Percentiles rank a stretch among this genome's conserved stretches.
Conservation (phyloP, 495 filamentous ascomycete genomes). For the Diplogelasinospora grovesii region DNA sequence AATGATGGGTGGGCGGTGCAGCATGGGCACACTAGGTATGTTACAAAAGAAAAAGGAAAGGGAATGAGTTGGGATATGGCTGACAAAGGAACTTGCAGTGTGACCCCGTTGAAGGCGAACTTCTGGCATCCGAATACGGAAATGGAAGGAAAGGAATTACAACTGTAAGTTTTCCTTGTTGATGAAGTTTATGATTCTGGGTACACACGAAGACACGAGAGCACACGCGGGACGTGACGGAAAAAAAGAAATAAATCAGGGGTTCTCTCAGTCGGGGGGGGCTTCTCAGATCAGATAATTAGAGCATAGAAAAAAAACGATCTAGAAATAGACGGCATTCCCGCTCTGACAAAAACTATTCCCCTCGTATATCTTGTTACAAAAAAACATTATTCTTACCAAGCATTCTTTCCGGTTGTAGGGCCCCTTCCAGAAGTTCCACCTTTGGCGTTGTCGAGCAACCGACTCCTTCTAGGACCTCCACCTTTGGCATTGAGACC, state of each 20-base stretch:
- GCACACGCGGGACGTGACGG: background rate
- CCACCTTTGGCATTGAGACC: too few species aligned
- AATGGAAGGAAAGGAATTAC: conserved; percentile 63
- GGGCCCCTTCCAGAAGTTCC: too few species aligned
- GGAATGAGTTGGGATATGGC: background rate
- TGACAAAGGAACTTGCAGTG: conserved; percentile 40
- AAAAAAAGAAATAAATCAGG: background rate
- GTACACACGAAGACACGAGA: too few species aligned
- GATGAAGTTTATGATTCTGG: too few species aligned
- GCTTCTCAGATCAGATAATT: too few species aligned
- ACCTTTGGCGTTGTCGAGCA: too few species aligned
- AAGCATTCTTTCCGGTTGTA: too few species aligned
- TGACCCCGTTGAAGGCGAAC: conserved; percentile 86
- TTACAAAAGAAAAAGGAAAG: conserved; percentile 8
- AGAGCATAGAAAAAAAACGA: background rate
- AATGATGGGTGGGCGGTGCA: conserved; percentile 94
- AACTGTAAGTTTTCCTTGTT: conserved; percentile 64
- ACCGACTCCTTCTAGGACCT: too few species aligned
- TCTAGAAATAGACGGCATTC: conserved; percentile 9
- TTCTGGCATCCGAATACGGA: conserved; percentile 72
- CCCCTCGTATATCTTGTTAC: too few species aligned
- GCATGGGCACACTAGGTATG: conserved; percentile 80
- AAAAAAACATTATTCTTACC: too few species aligned
- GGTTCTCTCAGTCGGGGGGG: too few species aligned
- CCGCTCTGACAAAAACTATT: too few species aligned